phyloP scores from a whole-genome alignment of 345 rosid species.

The Bruguiera gymnorhiza region DNA sequence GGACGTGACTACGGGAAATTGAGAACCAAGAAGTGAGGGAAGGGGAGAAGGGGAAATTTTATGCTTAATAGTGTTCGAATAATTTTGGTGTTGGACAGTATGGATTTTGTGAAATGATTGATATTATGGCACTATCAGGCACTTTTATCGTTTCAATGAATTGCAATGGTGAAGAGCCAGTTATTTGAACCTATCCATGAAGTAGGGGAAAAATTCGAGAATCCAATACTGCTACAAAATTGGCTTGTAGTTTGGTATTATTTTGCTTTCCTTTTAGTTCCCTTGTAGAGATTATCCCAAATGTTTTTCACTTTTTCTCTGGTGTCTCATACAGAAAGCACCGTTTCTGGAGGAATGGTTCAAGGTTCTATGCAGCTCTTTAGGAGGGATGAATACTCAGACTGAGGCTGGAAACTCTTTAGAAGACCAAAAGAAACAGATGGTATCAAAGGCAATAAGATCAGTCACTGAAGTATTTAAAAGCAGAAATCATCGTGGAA shows the following conservation, averaged over 20 bases:
- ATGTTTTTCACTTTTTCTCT: slow-evolving; percentile 10
- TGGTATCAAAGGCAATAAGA: slow-evolving; percentile 57
- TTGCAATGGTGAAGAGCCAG: too few relatives aligned
- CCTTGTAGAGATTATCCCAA: not conserved
- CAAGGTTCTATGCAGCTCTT: slow-evolving; percentile 53
- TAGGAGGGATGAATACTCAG: slow-evolving; percentile 36
- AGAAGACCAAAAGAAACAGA: slow-evolving; percentile 64
- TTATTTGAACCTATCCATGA: too few relatives aligned
- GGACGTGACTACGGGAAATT: not conserved
- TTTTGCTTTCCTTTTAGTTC: not conserved
- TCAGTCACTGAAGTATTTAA: slow-evolving; percentile 49
- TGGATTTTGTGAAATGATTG: too few relatives aligned
- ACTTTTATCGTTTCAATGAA: too few relatives aligned
- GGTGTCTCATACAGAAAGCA: slow-evolving; percentile 51
- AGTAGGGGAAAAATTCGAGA: too few relatives aligned
- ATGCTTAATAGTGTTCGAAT: not conserved
- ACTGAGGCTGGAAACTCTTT: slow-evolving; percentile 29
- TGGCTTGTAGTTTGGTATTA: not conserved
- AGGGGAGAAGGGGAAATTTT: not conserved
- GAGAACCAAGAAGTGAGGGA: not conserved
- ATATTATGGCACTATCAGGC: too few relatives aligned
- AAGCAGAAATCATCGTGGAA: slow-evolving; percentile 28
- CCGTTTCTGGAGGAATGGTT: slow-evolving; percentile 84
- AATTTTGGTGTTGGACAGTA: too few relatives aligned
- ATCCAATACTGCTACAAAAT: not conserved